Evolutionary conservation across 768 basidiomycete genomes (phyloP).

Genomic region (Lentinula edodes): DNA sequence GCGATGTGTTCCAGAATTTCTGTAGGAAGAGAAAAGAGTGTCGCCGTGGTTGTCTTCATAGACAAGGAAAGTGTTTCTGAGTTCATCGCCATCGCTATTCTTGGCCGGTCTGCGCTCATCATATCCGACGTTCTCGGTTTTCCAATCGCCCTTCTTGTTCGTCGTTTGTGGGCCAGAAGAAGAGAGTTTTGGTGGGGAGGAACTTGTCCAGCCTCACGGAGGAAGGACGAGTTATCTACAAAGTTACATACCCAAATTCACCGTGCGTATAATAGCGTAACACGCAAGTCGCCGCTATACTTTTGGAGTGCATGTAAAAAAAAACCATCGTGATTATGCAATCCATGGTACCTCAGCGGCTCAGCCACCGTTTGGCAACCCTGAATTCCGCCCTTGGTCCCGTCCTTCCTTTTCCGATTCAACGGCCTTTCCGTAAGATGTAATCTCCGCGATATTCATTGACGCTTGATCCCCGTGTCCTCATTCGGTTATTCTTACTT

Average conservation of each 20-base stretch:
- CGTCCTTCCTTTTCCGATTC: neutral
- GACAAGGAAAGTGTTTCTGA: neutral
- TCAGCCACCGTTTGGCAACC: neutral
- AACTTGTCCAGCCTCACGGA: neutral
- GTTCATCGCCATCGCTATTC: neutral
- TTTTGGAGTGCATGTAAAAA: neutral
- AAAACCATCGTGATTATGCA: neutral
- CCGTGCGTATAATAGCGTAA: neutral
- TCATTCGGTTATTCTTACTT: neutral
- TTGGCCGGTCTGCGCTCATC: neutral
- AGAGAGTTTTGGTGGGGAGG: neutral
- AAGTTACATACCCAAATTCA: neutral
- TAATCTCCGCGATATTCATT: neutral
- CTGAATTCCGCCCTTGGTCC: neutral
- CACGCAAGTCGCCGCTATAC: neutral
- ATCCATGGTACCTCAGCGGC: neutral
- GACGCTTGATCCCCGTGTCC: slow-evolving; percentile 1
- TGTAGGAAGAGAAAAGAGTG: slow-evolving; percentile 32
- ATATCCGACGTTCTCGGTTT: neutral
- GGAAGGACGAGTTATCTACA: neutral
- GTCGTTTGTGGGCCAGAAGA: neutral
- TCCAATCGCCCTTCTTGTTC: neutral
- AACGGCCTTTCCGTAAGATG: neutral
- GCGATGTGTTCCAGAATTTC: slow-evolving; percentile 46
- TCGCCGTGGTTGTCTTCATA: neutral